Base-by-base conservation (phyloP, 108 stramenopile genomes). In the Skeletonema menzelii region DNA sequence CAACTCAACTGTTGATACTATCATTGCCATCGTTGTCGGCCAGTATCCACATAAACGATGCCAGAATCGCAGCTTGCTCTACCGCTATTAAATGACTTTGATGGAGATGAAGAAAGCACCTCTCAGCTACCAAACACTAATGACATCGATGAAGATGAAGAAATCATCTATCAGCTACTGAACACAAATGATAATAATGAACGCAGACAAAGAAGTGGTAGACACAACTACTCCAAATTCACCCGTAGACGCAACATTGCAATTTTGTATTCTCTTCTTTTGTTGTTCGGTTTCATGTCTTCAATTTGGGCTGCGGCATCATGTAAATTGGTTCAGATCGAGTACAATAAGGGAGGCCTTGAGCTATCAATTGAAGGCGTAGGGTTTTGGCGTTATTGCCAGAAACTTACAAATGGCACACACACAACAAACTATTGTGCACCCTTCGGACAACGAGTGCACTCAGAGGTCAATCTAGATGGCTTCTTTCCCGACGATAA, bases 381-480 rank as follows among this genome's bases (percentile, higher is more conserved):
- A 2, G 79, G 79, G 35, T 31, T 79, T 26, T 72, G 65, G 64
- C 17, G 70, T 6, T 79, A 65, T 19, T 47, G 72, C 56, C 27
- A 44, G 3, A 44, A 59, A 8, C 44, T 57, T 8, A 59, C 11
- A 26, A 59, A 64, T 37, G 40, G 34, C 20, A 22, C 34, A 3
- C 53, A 65, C 10, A 10, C 30, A 31, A n/a, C 15, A 65, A 49
- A 42, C 8, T 58, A 46, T 6, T 79, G 65, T 58, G 38, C 38
- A 2, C 27, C 35, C 8, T 65, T 67, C 28, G 70, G 28, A 20
- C 37, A 59, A 31, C n/a, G 35, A 24, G 47, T 46, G 1, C 56
- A 40, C n/a, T 24, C 40, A 40, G 27, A 68, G 8, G 27, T 40
- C 35, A 59, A 78, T 17, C 15, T 47, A 37, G 53, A 77, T 27